phyloP scores from a whole-genome alignment of 176 grass and related monocot species.

The Aegilops umbellulata region DNA sequence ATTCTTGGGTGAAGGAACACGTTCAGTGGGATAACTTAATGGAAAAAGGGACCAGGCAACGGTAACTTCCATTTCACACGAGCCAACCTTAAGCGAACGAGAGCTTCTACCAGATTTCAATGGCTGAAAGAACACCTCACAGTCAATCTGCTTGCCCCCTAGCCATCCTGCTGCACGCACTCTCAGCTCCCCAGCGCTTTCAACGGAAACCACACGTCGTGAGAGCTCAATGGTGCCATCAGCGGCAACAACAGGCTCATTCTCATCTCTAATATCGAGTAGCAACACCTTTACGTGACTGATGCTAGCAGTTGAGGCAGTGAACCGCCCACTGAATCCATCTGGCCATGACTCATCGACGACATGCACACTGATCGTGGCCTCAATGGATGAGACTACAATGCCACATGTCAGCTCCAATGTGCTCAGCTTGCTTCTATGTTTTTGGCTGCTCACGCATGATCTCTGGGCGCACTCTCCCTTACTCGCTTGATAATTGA shows the following conservation, averaged over 20 bases:
- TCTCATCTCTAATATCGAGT: neutral
- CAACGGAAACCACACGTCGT: neutral
- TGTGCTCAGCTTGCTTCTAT: neutral
- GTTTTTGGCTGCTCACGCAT: neutral
- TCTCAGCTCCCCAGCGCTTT: neutral
- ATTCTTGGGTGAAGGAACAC: neutral
- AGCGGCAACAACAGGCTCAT: neutral
- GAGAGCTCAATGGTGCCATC: neutral
- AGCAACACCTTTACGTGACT: neutral
- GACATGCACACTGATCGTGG: neutral
- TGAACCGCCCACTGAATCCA: neutral
- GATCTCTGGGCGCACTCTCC: neutral
- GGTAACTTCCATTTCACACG: slow-evolving; percentile 9
- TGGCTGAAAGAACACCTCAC: neutral
- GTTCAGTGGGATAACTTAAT: neutral
- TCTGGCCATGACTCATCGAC: neutral
- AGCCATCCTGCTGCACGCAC: neutral
- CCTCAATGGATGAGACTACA: neutral
- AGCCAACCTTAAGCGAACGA: neutral
- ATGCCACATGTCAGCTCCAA: neutral
- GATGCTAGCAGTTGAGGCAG: neutral
- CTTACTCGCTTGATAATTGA: neutral
- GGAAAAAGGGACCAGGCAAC: neutral
- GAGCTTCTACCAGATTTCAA: neutral
- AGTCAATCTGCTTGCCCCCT: neutral